Evolutionary conservation across 441 rosid species (phyloP).

Genomic region (Populus hybrid): DNA sequence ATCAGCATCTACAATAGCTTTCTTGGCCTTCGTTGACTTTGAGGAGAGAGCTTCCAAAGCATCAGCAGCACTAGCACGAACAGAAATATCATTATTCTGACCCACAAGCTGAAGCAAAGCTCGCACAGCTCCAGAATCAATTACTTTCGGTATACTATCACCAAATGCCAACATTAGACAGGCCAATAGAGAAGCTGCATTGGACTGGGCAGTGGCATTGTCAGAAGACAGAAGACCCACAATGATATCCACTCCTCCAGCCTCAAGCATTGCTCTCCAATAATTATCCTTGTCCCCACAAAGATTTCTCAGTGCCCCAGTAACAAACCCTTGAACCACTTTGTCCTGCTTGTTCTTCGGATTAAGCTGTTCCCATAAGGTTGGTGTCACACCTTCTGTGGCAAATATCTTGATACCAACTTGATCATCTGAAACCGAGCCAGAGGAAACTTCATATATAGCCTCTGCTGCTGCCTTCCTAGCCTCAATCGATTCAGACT

Average conservation of each 20-base stretch:
- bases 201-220: conserved; percentile 69
- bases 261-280: conserved; percentile 70
- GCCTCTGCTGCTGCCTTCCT: conserved; percentile 86
- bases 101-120: conserved; percentile 62
- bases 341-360: conserved; percentile 56
- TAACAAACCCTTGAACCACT: conserved; percentile 73
- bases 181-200: conserved; percentile 92
- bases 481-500: conserved; percentile 64
- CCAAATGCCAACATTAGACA: conserved; percentile 63
- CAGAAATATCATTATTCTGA: conserved; percentile 49
- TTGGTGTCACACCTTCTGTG: conserved; percentile 81
- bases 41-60: conserved; percentile 80
- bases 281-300: conserved; percentile 71
- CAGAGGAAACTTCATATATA: conserved; percentile 75
- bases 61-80: conserved; percentile 78
- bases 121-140: conserved; percentile 74
- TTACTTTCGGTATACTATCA: conserved; percentile 59
- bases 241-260: conserved; percentile 72
- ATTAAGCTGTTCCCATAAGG: conserved; percentile 76
- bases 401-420: conserved; percentile 84
- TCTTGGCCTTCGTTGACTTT: conserved; percentile 61
- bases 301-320: conserved; percentile 87
- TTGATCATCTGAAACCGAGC: conserved; percentile 69
- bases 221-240: conserved; percentile 77
- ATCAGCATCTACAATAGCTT: conserved; percentile 53